A percentile compares a stretch with the other conserved stretches of the same genome.
Conservation (phyloP, 78 protist genomes). For the Dictyostelium firmibasis region DNA sequence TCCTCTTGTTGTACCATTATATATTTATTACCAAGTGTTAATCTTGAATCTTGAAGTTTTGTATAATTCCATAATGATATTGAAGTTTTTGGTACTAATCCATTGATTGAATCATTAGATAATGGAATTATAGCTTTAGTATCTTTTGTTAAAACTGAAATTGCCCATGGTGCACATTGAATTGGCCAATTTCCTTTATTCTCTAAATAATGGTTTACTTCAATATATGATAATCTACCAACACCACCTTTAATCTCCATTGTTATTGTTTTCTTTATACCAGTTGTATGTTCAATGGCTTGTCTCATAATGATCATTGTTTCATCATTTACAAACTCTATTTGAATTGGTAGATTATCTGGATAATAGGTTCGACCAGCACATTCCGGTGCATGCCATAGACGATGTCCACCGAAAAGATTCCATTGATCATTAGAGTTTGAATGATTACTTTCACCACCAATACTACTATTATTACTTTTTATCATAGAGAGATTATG, state of each 20-base stretch:
- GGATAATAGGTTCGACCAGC: slow-evolving; percentile 9
- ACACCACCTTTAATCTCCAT: neutral
- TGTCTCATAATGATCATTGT: neutral
- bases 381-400: slow-evolving; percentile 41
- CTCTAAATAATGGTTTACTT: neutral
- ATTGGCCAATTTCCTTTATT: slow-evolving; percentile 6
- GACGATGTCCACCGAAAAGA: slow-evolving; percentile 28
- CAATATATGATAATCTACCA: neutral
- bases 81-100: neutral
- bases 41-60: slow-evolving; percentile 3
- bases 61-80: slow-evolving; percentile 42
- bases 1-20: neutral
- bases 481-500: neutral
- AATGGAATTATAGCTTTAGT: neutral
- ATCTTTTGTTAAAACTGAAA: neutral
- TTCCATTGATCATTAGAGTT: neutral
- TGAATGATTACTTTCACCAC: neutral
- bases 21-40: slow-evolving; percentile 2
- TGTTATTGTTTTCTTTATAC: neutral
- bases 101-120: neutral
- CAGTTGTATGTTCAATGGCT: neutral
- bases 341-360: neutral
- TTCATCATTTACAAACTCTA: neutral
- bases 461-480: neutral
- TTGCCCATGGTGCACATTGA: slow-evolving; percentile 43